These are phyloP conservation scores for Serendipita indica DNA, from an alignment of 768 basidiomycete genomes.

Conservation along the genomic window DNA sequence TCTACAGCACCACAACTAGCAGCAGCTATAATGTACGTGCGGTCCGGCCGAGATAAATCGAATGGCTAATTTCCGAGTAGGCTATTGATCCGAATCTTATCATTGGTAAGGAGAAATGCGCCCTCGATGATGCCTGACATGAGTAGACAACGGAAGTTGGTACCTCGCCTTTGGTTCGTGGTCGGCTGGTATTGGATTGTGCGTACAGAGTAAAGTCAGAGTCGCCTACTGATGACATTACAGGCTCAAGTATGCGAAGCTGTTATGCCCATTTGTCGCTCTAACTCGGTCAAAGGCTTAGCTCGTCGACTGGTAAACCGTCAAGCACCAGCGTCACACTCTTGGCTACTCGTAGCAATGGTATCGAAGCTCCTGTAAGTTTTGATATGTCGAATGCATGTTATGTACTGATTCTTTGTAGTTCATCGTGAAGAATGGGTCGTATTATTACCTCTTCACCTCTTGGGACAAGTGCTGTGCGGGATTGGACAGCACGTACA, in stretches of 20 bases:
- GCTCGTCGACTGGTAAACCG: slow-evolving; percentile 30
- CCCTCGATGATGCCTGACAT: not conserved
- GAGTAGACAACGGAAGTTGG: slow-evolving; percentile 27
- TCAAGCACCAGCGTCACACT: slow-evolving; percentile 22
- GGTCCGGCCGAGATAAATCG: not conserved
- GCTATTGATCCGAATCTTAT: slow-evolving; percentile 15
- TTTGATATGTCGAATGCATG: not conserved
- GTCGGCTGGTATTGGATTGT: slow-evolving; percentile 40
- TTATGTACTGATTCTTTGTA: not conserved
- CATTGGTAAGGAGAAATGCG: slow-evolving; percentile 21
- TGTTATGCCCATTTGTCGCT: not conserved
- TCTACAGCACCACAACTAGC: slow-evolving; percentile 28
- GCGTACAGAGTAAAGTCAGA: slow-evolving; percentile 14
- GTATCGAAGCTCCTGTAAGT: not conserved
- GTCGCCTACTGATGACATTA: not conserved
- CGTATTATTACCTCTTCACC: slow-evolving; percentile 40
- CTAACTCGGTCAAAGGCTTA: slow-evolving; percentile 18
- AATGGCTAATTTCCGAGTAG: not conserved
- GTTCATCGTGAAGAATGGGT: slow-evolving; percentile 30
- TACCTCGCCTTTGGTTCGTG: slow-evolving; percentile 38
- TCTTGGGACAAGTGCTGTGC: slow-evolving; percentile 41
- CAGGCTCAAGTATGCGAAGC: not conserved
- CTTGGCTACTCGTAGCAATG: not conserved
- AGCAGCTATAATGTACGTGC: slow-evolving; percentile 29
- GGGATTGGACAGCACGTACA: slow-evolving; percentile 40